These are phyloP conservation scores for Aspergillus nanangensis DNA, from an alignment of 495 filamentous ascomycete genomes.

Conservation along the genomic window DNA sequence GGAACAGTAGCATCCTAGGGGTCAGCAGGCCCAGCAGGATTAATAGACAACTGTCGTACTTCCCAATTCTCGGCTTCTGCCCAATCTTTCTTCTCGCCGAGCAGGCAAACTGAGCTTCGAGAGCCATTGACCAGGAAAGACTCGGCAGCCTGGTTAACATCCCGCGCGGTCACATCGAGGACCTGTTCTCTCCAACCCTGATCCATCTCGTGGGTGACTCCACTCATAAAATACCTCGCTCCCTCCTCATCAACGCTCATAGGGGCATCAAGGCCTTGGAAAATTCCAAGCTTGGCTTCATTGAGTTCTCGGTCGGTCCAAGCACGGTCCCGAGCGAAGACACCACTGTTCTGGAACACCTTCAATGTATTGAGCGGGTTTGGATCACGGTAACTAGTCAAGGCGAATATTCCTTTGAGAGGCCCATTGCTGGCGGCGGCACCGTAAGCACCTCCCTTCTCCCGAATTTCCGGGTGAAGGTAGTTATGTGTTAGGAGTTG, in stretches of 20 bases:
- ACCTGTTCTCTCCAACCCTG: constrained; percentile 81
- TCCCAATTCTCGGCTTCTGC: constrained; percentile 41
- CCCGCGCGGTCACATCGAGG: constrained; percentile 77
- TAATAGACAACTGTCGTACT: constrained; percentile 41
- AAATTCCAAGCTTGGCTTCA: constrained; percentile 92
- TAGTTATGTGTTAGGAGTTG: constrained; percentile 97
- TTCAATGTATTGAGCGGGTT: constrained; percentile 84
- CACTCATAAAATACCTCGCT: constrained; percentile 76
- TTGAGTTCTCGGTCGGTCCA: constrained; percentile 89
- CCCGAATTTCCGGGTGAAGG: constrained; percentile 93
- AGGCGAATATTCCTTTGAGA: constrained; percentile 80
- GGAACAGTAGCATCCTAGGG: no score
- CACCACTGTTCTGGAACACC: constrained; percentile 78
- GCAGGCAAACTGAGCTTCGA: constrained; percentile 54
- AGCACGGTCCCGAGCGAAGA: constrained; percentile 75
- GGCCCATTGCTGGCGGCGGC: constrained; percentile 80
- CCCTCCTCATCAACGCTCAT: constrained; percentile 84
- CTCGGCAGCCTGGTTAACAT: constrained; percentile 78
- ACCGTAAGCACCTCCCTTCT: constrained; percentile 96
- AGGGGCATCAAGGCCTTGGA: constrained; percentile 94
- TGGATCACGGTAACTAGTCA: constrained; percentile 96
- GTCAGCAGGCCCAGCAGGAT: constrained; percentile 8
- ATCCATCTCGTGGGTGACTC: constrained; percentile 84
- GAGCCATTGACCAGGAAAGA: constrained; percentile 70
- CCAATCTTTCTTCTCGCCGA: constrained; percentile 85